Conservation (phyloP, 495 filamentous ascomycete species). For the Neurospora pannonica region DNA sequence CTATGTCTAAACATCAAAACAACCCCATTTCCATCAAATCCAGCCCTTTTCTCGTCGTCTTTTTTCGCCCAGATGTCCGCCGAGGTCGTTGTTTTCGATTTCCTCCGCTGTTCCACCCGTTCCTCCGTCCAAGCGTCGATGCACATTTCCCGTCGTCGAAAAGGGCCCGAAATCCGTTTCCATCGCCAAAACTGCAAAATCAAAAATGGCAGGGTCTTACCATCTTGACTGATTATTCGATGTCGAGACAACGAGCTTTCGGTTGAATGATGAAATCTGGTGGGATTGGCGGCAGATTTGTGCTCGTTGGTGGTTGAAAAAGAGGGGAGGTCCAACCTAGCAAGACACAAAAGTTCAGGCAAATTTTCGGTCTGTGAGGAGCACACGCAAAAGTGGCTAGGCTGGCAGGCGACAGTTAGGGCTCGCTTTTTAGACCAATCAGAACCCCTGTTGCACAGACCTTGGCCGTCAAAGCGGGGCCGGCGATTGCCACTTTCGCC, state of each 20-base stretch:
- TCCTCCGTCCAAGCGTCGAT: not conserved
- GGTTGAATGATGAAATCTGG: constrained; percentile 37
- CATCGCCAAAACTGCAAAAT: constrained; percentile 8
- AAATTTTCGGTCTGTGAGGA: constrained; percentile 29
- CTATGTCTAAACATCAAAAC: not conserved
- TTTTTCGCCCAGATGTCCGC: not conserved
- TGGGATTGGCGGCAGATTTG: constrained; percentile 33
- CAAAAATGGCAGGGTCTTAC: constrained; percentile 34
- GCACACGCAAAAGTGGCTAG: constrained; percentile 20
- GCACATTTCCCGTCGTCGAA: not conserved
- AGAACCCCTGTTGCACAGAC: constrained; percentile 6
- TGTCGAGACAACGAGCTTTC: constrained; percentile 35
- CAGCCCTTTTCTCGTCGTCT: not conserved
- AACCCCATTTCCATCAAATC: not conserved
- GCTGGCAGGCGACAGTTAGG: constrained; percentile 18
- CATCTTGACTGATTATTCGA: constrained; percentile 46
- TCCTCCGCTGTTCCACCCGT: not conserved
- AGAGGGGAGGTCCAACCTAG: constrained; percentile 24
- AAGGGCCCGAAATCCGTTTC: not conserved
- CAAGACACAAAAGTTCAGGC: constrained; percentile 21
- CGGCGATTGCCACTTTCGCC: not conserved
- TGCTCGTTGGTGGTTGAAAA: constrained; percentile 30
- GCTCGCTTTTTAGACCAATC: constrained; percentile 20
- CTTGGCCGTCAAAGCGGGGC: constrained; percentile 4
- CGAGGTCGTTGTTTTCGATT: not conserved